Evolutionary conservation across 345 rosid species (phyloP), one percentile per base, ranked within the genome.

Genomic region (Eucalyptus victrix): DNA sequence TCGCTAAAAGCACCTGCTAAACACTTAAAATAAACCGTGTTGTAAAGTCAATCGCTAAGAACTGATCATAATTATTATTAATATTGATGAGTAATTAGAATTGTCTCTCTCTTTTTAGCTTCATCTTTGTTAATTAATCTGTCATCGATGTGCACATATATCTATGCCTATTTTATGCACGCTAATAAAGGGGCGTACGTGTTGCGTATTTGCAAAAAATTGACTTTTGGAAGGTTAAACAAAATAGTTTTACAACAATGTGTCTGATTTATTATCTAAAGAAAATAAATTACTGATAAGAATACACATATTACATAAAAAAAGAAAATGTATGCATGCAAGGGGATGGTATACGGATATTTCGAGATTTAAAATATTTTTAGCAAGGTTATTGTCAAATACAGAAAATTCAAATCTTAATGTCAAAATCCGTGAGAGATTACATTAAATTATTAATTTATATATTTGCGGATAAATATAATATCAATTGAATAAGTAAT

Each of bases 281-380:
- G 42, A 32, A 34, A 34, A 32, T 2, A 69, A 17, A 34, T 34
- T 69, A 32, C 23, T 18, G 0, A 69, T 32, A 18, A 69, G 19
- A 17, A 69, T 69, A 32, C 42, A 32, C 23, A 8, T 1, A 0
- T 17, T 69, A 17, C 24, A 69, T 32, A 0, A 4, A 1, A 14
- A 60, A 67, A n/a, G n/a, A 1, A 32, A 0, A 15, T 8, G 0
- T 32, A 69, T 17, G 17, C 5, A 62, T n/a, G 72, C 2, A 1
- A 1, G 37, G 1, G 6, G 37, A n/a, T 9, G 18, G 19, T n/a
- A 34, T 0, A 0, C n/a, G n/a, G 11, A 32, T 32, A 17, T 69
- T 9, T 69, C 2, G 44, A 18, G 12, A 69, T 17, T 69, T 69
- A 2, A 69, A 34, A 69, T 69, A 5, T 4, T 69, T 9, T 69